phyloP scores from a whole-genome alignment of 805 yeast species.

The Cyberlindnera suaveolens region DNA sequence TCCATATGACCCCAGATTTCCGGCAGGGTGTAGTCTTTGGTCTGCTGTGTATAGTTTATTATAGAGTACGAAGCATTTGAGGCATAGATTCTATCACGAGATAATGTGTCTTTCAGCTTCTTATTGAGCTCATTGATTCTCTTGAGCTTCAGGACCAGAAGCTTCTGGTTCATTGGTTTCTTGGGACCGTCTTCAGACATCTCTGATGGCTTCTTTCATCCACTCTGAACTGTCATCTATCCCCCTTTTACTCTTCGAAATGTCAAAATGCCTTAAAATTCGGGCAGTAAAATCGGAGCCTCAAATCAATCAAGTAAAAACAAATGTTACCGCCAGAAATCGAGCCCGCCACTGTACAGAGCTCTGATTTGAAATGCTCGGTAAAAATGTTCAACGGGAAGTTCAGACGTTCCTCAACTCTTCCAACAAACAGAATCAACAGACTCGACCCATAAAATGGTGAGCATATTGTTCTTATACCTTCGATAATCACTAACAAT shows the following conservation, averaged over 20 bases:
- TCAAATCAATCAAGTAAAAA: no score
- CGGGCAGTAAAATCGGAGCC: no score
- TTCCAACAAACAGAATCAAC: no score
- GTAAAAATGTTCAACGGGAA: no score
- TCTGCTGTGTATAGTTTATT: constrained; percentile 30
- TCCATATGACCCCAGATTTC: constrained; percentile 34
- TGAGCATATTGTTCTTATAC: neutral
- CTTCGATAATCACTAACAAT: neutral
- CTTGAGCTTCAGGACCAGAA: constrained; percentile 51
- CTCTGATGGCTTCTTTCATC: neutral
- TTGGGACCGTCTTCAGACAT: constrained; percentile 1
- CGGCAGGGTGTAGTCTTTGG: constrained; percentile 32
- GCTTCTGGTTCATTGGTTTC: constrained; percentile 26
- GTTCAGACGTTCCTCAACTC: no score
- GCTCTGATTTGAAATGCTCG: no score
- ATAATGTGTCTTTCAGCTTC: constrained; percentile 44
- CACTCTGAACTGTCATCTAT: no score
- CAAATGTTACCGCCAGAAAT: no score
- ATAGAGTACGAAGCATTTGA: constrained; percentile 51
- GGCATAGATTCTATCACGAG: constrained; percentile 55
- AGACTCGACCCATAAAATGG: constrained; percentile 1
- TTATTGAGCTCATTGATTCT: constrained; percentile 53
- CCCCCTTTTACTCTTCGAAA: no score
- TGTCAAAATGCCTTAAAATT: no score
- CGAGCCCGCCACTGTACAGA: no score